Evolutionary conservation across 257 asterid genomes (phyloP).

Genomic region (Phtheirospermum japonicum): DNA sequence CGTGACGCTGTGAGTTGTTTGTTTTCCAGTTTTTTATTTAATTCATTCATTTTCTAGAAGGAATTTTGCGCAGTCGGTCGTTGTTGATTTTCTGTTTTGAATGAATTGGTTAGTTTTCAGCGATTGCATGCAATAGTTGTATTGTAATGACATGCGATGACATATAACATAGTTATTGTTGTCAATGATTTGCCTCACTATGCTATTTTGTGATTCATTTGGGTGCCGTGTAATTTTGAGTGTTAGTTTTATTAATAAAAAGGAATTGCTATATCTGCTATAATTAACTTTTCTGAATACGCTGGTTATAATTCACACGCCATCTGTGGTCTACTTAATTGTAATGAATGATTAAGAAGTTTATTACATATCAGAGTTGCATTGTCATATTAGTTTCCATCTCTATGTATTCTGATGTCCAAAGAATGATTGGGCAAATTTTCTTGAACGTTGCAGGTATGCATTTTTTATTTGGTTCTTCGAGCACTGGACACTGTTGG

Average conservation of each 20-base stretch:
- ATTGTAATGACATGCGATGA: conserved; percentile 1
- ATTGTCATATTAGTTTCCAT: conserved; percentile 11
- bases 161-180: background rate
- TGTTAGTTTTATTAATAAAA: background rate
- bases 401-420: background rate
- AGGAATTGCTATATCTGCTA: background rate
- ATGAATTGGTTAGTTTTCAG: background rate
- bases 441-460: conserved; percentile 55
- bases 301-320: background rate
- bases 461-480: conserved; percentile 96
- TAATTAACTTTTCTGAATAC: too few relatives aligned
- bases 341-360: background rate
- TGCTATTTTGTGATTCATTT: too few relatives aligned
- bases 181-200: background rate
- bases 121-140: conserved; percentile 2
- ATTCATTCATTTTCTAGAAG: background rate
- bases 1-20: conserved; percentile 76
- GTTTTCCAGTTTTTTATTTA: background rate
- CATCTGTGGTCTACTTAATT: background rate
- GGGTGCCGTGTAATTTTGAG: too few relatives aligned
- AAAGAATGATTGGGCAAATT: conserved; percentile 16
- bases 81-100: conserved; percentile 14
- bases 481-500: conserved; percentile 99
- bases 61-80: background rate
- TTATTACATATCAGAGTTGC: background rate